Evolutionary conservation across 2,329 filamentous ascomycete genomes (phyloP).

Genomic region (Periconia sp.): DNA sequence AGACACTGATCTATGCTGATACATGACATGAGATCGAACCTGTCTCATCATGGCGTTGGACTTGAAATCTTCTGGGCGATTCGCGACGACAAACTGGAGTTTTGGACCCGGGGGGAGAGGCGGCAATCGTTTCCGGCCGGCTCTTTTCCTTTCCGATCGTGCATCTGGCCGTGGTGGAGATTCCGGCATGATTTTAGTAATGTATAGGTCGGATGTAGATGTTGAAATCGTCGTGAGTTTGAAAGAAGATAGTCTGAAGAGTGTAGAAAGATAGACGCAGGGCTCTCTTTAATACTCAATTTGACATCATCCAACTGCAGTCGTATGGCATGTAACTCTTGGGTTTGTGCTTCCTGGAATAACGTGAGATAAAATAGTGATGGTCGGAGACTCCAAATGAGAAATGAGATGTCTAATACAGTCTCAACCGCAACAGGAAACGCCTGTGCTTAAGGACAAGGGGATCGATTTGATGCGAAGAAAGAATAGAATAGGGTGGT

Average conservation of each 20-base stretch:
- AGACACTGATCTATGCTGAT: conserved; percentile 34
- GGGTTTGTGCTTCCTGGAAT: not conserved
- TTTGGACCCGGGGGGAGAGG: conserved; percentile 35
- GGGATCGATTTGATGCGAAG: not conserved
- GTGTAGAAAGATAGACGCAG: too few species aligned
- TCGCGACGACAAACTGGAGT: conserved; percentile 38
- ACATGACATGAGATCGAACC: conserved; percentile 42
- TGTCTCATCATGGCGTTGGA: conserved; percentile 34
- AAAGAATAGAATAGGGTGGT: not conserved
- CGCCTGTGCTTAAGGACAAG: not conserved
- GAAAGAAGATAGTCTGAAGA: not conserved
- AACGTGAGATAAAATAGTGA: not conserved
- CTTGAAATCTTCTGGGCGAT: conserved; percentile 37
- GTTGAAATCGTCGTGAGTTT: not conserved
- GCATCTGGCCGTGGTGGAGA: conserved; percentile 5
- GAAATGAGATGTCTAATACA: not conserved
- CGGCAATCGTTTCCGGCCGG: conserved; percentile 32
- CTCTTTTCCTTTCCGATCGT: conserved; percentile 26
- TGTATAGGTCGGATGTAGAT: not conserved
- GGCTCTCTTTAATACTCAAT: too few species aligned
- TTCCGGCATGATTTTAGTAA: not conserved
- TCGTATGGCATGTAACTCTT: not conserved
- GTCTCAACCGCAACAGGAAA: not conserved
- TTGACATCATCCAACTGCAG: too few species aligned
- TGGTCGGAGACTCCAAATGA: not conserved